Conservation (phyloP, 345 rosid species). For the Erodium maritimum region DNA sequence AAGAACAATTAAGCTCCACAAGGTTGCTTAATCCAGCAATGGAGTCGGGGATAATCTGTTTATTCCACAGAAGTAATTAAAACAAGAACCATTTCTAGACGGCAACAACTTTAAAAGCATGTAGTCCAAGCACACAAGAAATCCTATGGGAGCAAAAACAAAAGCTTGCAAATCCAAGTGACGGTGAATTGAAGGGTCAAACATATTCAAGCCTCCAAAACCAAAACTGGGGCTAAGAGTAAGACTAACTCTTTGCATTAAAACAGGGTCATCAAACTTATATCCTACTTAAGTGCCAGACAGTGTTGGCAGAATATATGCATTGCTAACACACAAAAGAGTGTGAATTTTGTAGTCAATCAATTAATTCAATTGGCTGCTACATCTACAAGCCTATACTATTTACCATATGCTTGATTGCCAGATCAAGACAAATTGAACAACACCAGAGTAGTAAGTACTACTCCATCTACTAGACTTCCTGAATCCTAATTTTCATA, state of each 20-base stretch:
- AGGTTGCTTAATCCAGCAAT: conserved; percentile 68
- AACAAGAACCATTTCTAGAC: neutral
- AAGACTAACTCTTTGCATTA: too few species aligned
- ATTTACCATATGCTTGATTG: neutral
- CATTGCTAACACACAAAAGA: neutral
- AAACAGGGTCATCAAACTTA: neutral
- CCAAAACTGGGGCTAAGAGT: too few species aligned
- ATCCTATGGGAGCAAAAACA: neutral
- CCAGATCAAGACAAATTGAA: neutral
- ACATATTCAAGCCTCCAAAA: too few species aligned
- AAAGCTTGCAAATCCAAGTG: neutral
- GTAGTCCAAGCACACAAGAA: neutral
- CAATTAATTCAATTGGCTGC: neutral
- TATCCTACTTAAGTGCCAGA: neutral
- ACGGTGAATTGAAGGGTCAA: neutral
- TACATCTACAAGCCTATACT: neutral
- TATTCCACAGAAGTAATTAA: conserved; percentile 10
- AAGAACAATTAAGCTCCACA: conserved; percentile 61
- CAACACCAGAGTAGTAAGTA: neutral
- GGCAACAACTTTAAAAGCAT: neutral
- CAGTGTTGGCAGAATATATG: neutral
- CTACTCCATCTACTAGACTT: neutral
- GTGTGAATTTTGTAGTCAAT: too few species aligned
- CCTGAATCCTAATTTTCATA: neutral
- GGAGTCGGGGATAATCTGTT: conserved; percentile 79